These are phyloP conservation scores for Diplodia intermedia DNA, from an alignment of 2,329 filamentous ascomycete genomes.

Conservation along the genomic window DNA sequence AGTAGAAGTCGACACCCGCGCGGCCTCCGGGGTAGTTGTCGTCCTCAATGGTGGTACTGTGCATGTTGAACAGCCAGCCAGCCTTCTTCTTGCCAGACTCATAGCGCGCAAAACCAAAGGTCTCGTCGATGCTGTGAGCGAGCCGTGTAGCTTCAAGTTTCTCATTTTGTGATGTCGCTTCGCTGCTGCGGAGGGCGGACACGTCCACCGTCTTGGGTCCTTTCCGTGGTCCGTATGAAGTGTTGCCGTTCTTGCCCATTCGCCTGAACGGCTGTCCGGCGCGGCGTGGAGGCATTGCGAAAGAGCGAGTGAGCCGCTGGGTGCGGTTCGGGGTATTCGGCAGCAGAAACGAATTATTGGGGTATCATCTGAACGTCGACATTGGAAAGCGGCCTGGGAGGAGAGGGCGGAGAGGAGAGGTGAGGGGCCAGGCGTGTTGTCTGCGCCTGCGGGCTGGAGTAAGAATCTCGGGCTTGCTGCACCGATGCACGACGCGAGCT, in stretches of 20 bases:
- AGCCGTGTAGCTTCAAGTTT: constrained; percentile 85
- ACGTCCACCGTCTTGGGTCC: constrained; percentile 78
- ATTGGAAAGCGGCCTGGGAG: background rate
- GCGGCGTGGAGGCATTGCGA: constrained; percentile 54
- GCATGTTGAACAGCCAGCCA: constrained; percentile 96
- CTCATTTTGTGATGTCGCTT: constrained; percentile 91
- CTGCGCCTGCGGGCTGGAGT: constrained; percentile 14
- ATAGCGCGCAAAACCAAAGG: constrained; percentile 91
- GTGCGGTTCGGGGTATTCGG: constrained; percentile 8
- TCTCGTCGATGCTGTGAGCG: constrained; percentile 89
- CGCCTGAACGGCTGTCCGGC: constrained; percentile 51
- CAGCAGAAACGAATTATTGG: constrained; percentile 32
- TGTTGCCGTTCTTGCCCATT: constrained; percentile 51
- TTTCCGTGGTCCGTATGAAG: constrained; percentile 60
- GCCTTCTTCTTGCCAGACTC: constrained; percentile 84
- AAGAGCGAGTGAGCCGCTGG: constrained; percentile 29
- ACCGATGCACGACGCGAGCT: constrained; percentile 27
- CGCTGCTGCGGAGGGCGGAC: constrained; percentile 73
- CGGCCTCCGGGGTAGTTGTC: constrained; percentile 82
- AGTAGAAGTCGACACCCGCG: constrained; percentile 95
- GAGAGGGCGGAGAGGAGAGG: background rate
- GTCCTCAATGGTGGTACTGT: constrained; percentile 86
- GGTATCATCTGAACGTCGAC: constrained; percentile 42
- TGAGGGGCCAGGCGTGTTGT: background rate
- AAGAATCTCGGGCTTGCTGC: constrained; percentile 20